Conservation (phyloP, 192 early-diverging fungal genomes). For the Coemansia umbellata region DNA sequence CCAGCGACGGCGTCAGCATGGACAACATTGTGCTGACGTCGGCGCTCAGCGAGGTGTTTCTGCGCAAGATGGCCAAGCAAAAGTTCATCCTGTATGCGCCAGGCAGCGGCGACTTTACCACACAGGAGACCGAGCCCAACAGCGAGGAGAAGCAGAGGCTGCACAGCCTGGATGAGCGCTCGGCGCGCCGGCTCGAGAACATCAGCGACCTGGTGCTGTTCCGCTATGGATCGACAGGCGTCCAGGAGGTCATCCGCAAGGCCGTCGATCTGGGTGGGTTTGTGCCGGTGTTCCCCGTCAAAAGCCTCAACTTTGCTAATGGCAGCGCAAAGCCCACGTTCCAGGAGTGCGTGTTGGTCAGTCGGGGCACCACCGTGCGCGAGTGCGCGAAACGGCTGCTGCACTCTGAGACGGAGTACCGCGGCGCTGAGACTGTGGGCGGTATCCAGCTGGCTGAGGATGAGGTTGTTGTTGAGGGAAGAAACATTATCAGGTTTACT, state of each 20-base stretch:
- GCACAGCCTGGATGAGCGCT: constrained; percentile 56
- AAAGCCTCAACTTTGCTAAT: constrained; percentile 53
- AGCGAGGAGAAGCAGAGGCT: constrained; percentile 2
- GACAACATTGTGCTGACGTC: constrained; percentile 60
- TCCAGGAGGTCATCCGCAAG: constrained; percentile 62
- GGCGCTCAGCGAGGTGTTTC: constrained; percentile 62
- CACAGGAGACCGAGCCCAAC: constrained; percentile 31
- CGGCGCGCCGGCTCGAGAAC: constrained; percentile 52
- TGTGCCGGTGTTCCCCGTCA: constrained; percentile 73
- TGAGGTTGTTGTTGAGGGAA: constrained; percentile 37
- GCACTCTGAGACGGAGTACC: constrained; percentile 55
- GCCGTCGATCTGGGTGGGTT: constrained; percentile 64
- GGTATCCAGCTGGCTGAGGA: constrained; percentile 60
- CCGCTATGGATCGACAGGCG: constrained; percentile 79
- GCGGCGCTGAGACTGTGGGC: constrained; percentile 75
- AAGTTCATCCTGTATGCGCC: constrained; percentile 53
- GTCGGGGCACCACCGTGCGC: constrained; percentile 68
- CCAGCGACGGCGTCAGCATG: constrained; percentile 22
- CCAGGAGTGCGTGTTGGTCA: constrained; percentile 69
- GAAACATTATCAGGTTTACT: constrained; percentile 33
- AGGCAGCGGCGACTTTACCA: constrained; percentile 56
- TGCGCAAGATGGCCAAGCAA: constrained; percentile 61
- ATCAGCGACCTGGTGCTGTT: constrained; percentile 77
- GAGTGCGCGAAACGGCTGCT: constrained; percentile 71
- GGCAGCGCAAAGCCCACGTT: too few species aligned